Conservation (phyloP, 1,139 yeast genomes). For the Hanseniaspora uvarum region DNA sequence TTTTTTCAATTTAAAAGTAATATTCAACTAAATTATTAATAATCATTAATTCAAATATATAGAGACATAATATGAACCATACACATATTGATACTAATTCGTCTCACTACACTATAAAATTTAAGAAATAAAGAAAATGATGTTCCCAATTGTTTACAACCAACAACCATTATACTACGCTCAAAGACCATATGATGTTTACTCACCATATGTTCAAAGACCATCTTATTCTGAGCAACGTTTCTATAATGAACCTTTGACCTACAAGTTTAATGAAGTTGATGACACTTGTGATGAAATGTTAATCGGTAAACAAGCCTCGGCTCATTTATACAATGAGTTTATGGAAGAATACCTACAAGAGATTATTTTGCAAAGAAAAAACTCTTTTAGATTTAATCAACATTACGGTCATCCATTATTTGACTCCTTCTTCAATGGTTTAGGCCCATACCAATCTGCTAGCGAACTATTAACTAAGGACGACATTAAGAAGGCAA, state of each 20-base stretch:
- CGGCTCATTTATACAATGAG: background rate
- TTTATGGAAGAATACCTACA: background rate
- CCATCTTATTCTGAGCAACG: background rate
- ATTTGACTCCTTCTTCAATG: background rate
- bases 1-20: too few relatives aligned
- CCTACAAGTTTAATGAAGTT: conserved; percentile 1
- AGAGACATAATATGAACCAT: too few relatives aligned
- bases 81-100: too few relatives aligned
- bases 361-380: background rate
- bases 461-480: background rate
- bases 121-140: background rate
- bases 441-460: background rate
- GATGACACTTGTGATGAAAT: background rate
- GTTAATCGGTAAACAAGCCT: background rate
- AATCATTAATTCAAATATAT: background rate
- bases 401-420: background rate
- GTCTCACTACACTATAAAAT: too few relatives aligned
- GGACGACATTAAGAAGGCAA: conserved; percentile 9
- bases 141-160: background rate
- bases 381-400: background rate
- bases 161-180: background rate
- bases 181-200: background rate
- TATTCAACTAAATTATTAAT: too few relatives aligned
- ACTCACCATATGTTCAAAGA: background rate
- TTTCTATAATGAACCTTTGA: background rate